These are phyloP conservation scores for Solanum sparsipilum DNA, from an alignment of 257 asterid species.

Conservation along the genomic window DNA sequence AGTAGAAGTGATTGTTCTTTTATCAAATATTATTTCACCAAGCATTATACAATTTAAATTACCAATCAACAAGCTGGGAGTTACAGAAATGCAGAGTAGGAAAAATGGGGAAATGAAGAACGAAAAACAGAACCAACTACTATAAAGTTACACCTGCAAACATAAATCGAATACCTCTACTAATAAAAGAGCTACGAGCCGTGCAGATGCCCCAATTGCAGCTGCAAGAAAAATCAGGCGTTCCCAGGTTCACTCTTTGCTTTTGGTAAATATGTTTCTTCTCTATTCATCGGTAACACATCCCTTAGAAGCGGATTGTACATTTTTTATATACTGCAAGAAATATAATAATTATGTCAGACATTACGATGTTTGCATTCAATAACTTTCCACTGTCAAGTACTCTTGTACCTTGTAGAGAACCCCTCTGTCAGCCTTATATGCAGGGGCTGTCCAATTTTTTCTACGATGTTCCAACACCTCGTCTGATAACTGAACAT, in stretches of 20 bases:
- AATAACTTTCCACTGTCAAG: not conserved
- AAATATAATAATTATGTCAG: not conserved
- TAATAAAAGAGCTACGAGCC: not conserved
- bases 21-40: not conserved
- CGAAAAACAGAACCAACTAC: not conserved
- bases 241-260: not conserved
- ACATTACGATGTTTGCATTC: not conserved
- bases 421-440: conserved; percentile 76
- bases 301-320: conserved; percentile 84
- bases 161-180: not conserved
- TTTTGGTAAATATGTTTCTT: not conserved
- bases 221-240: not conserved
- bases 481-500: conserved; percentile 53
- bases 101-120: not conserved
- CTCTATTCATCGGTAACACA: conserved; percentile 85
- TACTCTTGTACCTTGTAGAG: conserved; percentile 60
- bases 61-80: not conserved
- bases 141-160: not conserved
- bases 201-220: not conserved
- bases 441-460: conserved; percentile 67
- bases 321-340: conserved; percentile 70
- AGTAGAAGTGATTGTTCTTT: not conserved
- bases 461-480: conserved; percentile 64
- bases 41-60: not conserved
- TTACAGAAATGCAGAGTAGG: not conserved